Evolutionary conservation across 257 asterid genomes (phyloP), one percentile per base, ranked within the genome.

Genomic region (Ophiorrhiza pumila): DNA sequence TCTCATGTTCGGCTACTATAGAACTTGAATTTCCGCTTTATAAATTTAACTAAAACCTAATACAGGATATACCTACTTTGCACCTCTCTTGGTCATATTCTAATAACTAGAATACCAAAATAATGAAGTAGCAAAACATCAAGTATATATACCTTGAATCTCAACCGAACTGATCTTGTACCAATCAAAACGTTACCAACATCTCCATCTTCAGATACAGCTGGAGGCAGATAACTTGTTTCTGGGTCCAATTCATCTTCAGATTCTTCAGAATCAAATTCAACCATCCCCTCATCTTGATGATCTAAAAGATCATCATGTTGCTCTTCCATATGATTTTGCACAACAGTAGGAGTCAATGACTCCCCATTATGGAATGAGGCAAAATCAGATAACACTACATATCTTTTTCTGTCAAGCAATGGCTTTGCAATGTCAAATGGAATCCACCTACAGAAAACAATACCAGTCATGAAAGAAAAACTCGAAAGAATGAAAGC

Each of bases 361-460:
- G 78, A 73, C 68, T 78, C 88, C 68, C 89, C 96, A 76, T 74
- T 76, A 67, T 47, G 82, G 64, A 72, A 61, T 73, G 85, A 32
- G 76, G 85, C 56, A 68, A 74, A 71, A 78, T 92, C 97, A 42
- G 99, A 92, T 57, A 95, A 79, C 67, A 87, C 91, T 61, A 81
- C 91, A 69, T 87, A 89, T 31, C 79, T 85, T 76, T 85, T 86
- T 81, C 85, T 83, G 77, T 92, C 97, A 22, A 95, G 91, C 77
- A 83, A 74, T 55, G 91, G 92, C 88, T 84, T 90, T 61, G 85
- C 90, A 76, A 83, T 76, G 77, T 90, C 92, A 81, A 85, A 95
- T 29, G 84, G 87, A 76, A 92, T 84, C 99, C 99, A 95, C 87
- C 99, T 95, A 69, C 78, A 52, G 25, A 82, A 72, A 74, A 71